These are phyloP conservation scores for Pythium coloratum DNA, from an alignment of 352 stramenopile species.

Conservation along the genomic window DNA sequence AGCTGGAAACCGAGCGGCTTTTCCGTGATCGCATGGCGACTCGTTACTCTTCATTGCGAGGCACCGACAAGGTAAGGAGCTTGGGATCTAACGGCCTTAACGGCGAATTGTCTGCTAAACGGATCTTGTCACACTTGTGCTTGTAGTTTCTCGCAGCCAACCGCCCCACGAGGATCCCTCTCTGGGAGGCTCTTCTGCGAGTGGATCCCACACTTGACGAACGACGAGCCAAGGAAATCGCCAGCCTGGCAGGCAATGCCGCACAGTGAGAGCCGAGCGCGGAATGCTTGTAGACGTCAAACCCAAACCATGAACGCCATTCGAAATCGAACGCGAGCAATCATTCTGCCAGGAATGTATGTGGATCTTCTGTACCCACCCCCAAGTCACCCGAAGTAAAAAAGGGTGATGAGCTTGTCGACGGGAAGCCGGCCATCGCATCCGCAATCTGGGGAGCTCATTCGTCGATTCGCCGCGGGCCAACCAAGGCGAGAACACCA, in stretches of 20 bases:
- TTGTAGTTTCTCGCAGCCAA: constrained; percentile 48
- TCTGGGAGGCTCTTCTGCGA: constrained; percentile 71
- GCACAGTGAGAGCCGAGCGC: background rate
- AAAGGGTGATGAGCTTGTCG: no score
- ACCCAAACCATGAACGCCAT: background rate
- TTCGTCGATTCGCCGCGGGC: no score
- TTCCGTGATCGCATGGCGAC: constrained; percentile 58
- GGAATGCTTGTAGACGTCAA: background rate
- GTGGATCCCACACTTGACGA: constrained; percentile 66
- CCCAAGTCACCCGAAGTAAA: no score
- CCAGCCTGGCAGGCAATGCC: constrained; percentile 12
- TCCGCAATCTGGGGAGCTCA: no score
- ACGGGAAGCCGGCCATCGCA: no score
- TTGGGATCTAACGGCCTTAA: background rate
- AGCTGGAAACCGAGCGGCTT: constrained; percentile 59
- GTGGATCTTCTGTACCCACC: no score
- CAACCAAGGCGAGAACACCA: background rate
- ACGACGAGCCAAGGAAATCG: constrained; percentile 43
- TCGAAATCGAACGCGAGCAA: background rate
- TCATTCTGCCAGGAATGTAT: no score
- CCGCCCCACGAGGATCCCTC: constrained; percentile 43
- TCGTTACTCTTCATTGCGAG: constrained; percentile 55
- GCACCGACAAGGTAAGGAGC: constrained; percentile 49
- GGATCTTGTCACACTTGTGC: background rate
- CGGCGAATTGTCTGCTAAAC: background rate